Conservation (phyloP, 2,329 filamentous ascomycete genomes). For the Colletotrichum cordylinicola region DNA sequence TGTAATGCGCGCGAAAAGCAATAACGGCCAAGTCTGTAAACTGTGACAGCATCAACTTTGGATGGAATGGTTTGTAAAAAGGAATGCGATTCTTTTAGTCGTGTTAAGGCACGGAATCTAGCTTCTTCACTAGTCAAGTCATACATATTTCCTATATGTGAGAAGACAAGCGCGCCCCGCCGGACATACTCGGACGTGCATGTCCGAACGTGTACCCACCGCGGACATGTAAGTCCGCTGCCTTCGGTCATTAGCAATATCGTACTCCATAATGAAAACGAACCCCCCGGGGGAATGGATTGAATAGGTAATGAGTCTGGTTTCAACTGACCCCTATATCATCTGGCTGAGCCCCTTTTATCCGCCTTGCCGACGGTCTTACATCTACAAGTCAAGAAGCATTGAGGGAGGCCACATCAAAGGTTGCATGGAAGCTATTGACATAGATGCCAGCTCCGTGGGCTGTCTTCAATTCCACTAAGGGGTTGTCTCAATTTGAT, state of each 20-base stretch:
- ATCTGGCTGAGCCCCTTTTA: background rate
- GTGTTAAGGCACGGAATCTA: background rate
- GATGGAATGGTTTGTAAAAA: background rate
- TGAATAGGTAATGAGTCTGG: background rate
- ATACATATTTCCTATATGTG: background rate
- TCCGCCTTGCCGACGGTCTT: background rate
- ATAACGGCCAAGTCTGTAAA: background rate
- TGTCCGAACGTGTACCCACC: background rate
- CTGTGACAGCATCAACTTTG: fast-evolving
- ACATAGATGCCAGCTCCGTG: background rate
- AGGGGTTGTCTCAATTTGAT: background rate
- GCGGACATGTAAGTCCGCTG: background rate
- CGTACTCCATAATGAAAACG: fast-evolving
- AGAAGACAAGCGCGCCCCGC: background rate
- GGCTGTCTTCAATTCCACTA: background rate
- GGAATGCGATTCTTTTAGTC: background rate
- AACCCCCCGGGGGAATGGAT: background rate
- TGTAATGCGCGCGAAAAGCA: background rate
- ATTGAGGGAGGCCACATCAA: background rate
- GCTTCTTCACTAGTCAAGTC: background rate
- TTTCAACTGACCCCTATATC: background rate
- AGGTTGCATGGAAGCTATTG: fast-evolving
- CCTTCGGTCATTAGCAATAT: background rate
- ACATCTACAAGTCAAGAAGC: background rate
- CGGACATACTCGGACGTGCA: background rate